Conservation (phyloP, 1,284 basidiomycete genomes). For the Inonotus obliquus region DNA sequence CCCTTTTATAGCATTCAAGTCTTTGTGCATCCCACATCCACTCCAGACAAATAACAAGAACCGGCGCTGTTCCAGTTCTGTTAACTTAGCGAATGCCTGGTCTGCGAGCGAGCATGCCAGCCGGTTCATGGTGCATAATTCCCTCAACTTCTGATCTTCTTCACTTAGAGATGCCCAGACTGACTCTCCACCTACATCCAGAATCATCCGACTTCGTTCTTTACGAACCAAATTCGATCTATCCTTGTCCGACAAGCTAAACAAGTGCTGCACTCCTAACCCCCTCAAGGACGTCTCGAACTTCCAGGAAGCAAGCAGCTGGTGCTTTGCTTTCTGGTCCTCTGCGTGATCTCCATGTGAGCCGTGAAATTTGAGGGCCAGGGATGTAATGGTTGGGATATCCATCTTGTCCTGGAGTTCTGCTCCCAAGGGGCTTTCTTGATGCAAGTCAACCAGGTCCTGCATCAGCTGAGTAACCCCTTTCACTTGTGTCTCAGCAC, state of each 20-base stretch:
- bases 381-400: background rate
- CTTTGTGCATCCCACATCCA: slow-evolving; percentile 41
- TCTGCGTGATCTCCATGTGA: slow-evolving; percentile 5
- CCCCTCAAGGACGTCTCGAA: slow-evolving; percentile 20
- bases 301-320: slow-evolving; percentile 20
- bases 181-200: background rate
- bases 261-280: slow-evolving; percentile 13
- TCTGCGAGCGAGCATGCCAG: slow-evolving; percentile 15
- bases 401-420: too few relatives aligned
- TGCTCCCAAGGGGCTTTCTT: slow-evolving; percentile 1
- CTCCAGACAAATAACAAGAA: too few relatives aligned
- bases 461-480: background rate
- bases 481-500: slow-evolving; percentile 2
- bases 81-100: slow-evolving; percentile 18
- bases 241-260: background rate
- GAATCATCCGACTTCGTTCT: background rate
- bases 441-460: background rate
- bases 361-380: slow-evolving; percentile 4
- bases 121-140: slow-evolving; percentile 15
- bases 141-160: slow-evolving; percentile 3
- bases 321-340: too few relatives aligned
- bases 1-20: slow-evolving; percentile 33
- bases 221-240: background rate
- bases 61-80: slow-evolving; percentile 18
- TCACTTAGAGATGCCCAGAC: slow-evolving; percentile 18